Conservation (phyloP, 805 yeast species). For the Lipomyces yamanashiensis region DNA sequence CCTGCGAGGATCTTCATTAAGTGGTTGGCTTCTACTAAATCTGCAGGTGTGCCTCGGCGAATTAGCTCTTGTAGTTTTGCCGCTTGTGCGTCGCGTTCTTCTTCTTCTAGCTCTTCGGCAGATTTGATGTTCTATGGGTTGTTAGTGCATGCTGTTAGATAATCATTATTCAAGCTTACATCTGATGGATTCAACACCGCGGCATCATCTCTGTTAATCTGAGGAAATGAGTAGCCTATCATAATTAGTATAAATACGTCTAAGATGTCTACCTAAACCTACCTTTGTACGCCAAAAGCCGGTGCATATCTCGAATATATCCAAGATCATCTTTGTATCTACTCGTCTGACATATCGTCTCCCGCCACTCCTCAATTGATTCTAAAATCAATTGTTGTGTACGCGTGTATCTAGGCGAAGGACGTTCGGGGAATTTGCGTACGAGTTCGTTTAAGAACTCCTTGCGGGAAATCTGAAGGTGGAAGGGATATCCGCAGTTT, state of each 20-base stretch:
- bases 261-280: neutral
- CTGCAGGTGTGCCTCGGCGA: conserved; percentile 94
- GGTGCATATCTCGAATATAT: conserved; percentile 93
- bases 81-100: conserved; percentile 88
- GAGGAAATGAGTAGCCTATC: conserved; percentile 82
- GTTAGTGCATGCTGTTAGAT: conserved; percentile 49
- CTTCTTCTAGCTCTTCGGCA: conserved; percentile 86
- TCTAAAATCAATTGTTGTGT: conserved; percentile 85
- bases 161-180: conserved; percentile 44
- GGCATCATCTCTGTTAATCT: conserved; percentile 84
- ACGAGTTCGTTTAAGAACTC: conserved; percentile 94
- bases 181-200: conserved; percentile 85
- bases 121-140: conserved; percentile 57
- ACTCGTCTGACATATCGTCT: conserved; percentile 87
- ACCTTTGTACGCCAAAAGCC: conserved; percentile 81
- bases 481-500: conserved; percentile 97
- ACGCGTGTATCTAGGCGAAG: conserved; percentile 81
- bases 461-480: conserved; percentile 89
- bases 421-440: conserved; percentile 90
- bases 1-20: conserved; percentile 99
- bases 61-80: conserved; percentile 95
- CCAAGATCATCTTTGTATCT: conserved; percentile 90
- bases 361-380: conserved; percentile 96
- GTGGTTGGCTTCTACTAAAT: conserved; percentile 92
- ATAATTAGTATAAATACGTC: neutral